Base-by-base conservation (phyloP, 805 yeast genomes). In the Candida xiaguanensis region DNA sequence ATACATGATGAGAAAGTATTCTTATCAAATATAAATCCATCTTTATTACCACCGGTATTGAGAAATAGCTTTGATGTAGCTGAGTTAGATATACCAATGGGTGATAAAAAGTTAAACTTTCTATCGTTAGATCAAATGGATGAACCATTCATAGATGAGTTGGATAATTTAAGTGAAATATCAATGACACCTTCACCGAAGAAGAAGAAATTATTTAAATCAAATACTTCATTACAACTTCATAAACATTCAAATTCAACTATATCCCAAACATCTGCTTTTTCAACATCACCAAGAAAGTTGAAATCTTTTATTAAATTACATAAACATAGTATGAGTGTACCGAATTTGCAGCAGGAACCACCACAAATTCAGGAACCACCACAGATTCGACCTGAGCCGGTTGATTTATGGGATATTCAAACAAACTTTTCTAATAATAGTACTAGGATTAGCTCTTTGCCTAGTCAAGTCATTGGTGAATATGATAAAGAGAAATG, bases 401-500 rank as follows among this genome's bases (percentile, higher is more conserved):
- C 45, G 2, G 26, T 36, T 25, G 51, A 48, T 28, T 37, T 32
- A 19, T 58, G 63, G 61, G 73, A 67, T 40, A 20, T 52, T 12
- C 59, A 59, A 20, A 48, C 61, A 23, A 54, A 52, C 11, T 65
- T 63, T 1, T 59, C 56, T 12, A 65, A 35, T 13, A 20, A 26
- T 9, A 27, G 33, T 27, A 71, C 75, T 2, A 58, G 70, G 11
- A 66, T 59, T 30, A 51, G 76, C 58, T 58, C 72, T 50, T 44
- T 69, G 27, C 85, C 85, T 1, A 68, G 79, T 29, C 77, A 71
- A 9, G 79, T 77, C 3, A 70, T 79, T 40, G 85, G 85, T 0
- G 78, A 77, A 50, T 80, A 80, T 51, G 86, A 80, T 49, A 62
- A 74, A 49, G 86, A 80, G 52, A 80, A 80, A 53, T 79, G 85